Percentiles rank a stretch among this genome's conserved stretches.
Conservation (phyloP, 139 green algal genomes). For the Chlamydomonas schloesseri region DNA sequence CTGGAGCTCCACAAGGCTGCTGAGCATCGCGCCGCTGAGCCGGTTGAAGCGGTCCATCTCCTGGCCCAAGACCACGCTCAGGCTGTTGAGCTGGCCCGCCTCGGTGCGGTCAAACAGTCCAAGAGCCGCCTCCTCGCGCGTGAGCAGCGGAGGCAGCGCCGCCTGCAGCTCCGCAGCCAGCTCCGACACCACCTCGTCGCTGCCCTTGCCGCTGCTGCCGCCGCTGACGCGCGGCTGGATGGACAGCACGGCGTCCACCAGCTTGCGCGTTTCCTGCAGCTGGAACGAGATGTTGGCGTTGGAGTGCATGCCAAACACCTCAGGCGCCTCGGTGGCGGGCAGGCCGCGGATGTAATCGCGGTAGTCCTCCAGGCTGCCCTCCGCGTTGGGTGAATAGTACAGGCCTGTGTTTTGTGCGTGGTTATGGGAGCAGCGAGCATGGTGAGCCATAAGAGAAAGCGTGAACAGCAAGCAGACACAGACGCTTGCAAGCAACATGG, state of each 20-base stretch:
- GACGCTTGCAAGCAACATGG: too few species aligned
- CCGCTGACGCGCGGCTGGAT: constrained; percentile 78
- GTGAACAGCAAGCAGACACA: too few species aligned
- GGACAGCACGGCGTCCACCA: constrained; percentile 78
- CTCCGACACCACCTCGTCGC: constrained; percentile 72
- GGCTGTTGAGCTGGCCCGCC: constrained; percentile 75
- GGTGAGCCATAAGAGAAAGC: too few species aligned
- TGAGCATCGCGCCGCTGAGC: constrained; percentile 8
- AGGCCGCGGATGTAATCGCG: constrained; percentile 76
- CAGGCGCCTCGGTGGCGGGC: constrained; percentile 76
- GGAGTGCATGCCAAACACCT: constrained; percentile 92
- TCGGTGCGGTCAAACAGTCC: constrained; percentile 72
- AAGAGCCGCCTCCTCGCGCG: constrained; percentile 56
- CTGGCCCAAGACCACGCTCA: constrained; percentile 85
- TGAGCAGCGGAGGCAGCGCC: constrained; percentile 62
- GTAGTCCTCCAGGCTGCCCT: constrained; percentile 62
- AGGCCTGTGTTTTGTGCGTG: constrained; percentile 22
- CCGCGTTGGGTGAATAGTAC: constrained; percentile 62
- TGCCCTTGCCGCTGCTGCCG: constrained; percentile 48
- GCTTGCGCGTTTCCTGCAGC: constrained; percentile 76
- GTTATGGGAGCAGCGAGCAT: too few species aligned
- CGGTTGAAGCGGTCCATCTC: constrained; percentile 76
- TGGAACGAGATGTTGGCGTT: constrained; percentile 91
- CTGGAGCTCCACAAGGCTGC: constrained; percentile 78
- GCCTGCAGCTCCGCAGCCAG: constrained; percentile 68